A percentile compares a stretch with the other conserved stretches of the same genome.
phyloP scores from a whole-genome alignment of 345 rosid genomes.

The Brassica cretica region DNA sequence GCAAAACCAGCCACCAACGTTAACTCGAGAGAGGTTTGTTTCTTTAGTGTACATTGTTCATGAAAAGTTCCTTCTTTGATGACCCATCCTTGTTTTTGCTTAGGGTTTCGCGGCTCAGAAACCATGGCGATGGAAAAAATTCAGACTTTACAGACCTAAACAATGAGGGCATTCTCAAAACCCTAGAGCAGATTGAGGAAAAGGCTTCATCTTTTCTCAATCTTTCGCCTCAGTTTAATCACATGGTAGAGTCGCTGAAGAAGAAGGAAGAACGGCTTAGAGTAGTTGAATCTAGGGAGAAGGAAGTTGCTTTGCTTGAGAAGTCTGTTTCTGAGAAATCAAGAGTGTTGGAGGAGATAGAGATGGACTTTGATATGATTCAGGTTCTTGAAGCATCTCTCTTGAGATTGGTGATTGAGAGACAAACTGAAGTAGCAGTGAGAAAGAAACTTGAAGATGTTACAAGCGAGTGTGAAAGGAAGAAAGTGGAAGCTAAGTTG shows the following conservation, averaged over 20 bases:
- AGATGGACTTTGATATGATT: conserved; percentile 3
- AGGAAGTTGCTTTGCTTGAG: not conserved
- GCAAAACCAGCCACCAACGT: no score
- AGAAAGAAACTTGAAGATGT: not conserved
- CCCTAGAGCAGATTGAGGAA: conserved; percentile 11
- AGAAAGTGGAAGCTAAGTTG: conserved; percentile 1
- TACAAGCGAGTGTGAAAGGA: conserved; percentile 3
- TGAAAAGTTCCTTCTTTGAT: not conserved
- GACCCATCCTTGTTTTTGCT: conserved; percentile 6
- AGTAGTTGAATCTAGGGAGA: conserved; percentile 10
- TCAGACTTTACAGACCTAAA: not conserved
- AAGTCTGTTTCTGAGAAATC: not conserved
- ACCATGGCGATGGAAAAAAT: not conserved
- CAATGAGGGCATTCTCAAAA: not conserved
- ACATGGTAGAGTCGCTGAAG: not conserved
- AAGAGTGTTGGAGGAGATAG: conserved; percentile 5
- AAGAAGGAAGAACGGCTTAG: conserved; percentile 13
- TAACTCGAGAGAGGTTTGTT: conserved; percentile 1
- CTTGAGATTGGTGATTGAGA: conserved; percentile 10
- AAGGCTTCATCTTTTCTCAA: not conserved
- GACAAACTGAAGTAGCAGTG: conserved; percentile 6
- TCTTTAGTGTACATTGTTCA: not conserved
- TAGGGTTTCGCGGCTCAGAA: not conserved
- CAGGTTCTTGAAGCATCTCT: conserved; percentile 1
- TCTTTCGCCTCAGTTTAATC: not conserved